Evolutionary conservation across 2,329 filamentous ascomycete species (phyloP), one percentile per base, ranked within the genome.

Genomic region (Talaromyces verruculosus): DNA sequence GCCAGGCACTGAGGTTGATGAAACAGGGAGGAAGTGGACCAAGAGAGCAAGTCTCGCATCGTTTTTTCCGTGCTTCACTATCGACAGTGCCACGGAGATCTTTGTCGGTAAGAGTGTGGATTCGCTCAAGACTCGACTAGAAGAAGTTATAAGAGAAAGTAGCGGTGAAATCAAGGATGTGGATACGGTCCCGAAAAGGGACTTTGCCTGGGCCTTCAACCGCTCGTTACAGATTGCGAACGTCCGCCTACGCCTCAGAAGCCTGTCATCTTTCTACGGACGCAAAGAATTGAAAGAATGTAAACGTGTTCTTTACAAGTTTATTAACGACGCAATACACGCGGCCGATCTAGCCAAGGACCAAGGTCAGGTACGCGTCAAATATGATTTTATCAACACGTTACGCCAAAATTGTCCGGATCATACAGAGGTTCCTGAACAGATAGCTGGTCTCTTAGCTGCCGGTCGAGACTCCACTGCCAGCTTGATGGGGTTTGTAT

Each of bases 401-500:
- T 25, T 57, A 37, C 53, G 53, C 53, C 22, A 35, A 19, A 57
- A 57, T 57, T 57, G 53, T 30, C 53, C 30, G 10, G 53, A 57
- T 39, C 53, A 35, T 35, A 57, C 53, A 37, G 53, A 57, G 53
- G 83, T 85, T 80, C 67, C 83, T 81, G 91, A 95, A 77, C 91
- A 96, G 77, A 81, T 95, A 63, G 83, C 93, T 33, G 87, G 88
- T 47, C 84, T 95, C 2, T 84, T 96, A 1, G 83, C 96, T 15
- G 92, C 92, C 1, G 91, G 91, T 8, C 68, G 74, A 19, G 92
- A 96, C 76, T 95, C 92, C 13, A 96, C 92, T 0, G 91, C 84
- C 10, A 90, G 90, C 0, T 82, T 96, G 0, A 89, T 57, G 53
- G 53, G 53, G 15, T 57, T 57, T 39, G 35, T 39, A 15, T 57